A percentile compares a stretch with the other conserved stretches of the same genome.
Conservation (phyloP, 805 yeast species). For the Metschnikowia similis region DNA sequence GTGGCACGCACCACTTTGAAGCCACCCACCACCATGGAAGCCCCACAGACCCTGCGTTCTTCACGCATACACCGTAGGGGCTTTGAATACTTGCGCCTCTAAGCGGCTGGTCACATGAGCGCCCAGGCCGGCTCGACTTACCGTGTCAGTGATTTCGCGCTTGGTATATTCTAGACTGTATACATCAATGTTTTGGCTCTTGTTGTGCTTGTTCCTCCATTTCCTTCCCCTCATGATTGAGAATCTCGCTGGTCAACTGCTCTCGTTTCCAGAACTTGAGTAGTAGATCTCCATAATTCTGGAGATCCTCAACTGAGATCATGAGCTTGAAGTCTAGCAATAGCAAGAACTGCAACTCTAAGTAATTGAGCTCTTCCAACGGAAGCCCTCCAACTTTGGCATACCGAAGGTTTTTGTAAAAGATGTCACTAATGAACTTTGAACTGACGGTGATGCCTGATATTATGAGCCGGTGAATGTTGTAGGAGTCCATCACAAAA, state of each 20-base stretch:
- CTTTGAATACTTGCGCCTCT: too few relatives aligned
- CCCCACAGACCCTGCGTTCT: background rate
- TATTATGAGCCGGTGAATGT: constrained; percentile 88
- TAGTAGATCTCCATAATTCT: constrained; percentile 81
- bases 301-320: constrained; percentile 87
- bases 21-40: background rate
- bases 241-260: constrained; percentile 42
- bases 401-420: constrained; percentile 89
- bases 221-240: constrained; percentile 5
- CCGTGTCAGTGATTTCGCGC: background rate
- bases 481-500: constrained; percentile 93
- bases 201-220: background rate
- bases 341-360: constrained; percentile 84
- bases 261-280: constrained; percentile 81
- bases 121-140: background rate
- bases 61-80: too few relatives aligned
- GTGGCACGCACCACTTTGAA: background rate
- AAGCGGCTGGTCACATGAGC: background rate
- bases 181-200: background rate
- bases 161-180: background rate
- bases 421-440: constrained; percentile 90
- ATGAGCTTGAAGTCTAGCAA: constrained; percentile 81
- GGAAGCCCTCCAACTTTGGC: constrained; percentile 96
- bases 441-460: constrained; percentile 95
- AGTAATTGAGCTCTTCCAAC: constrained; percentile 83